Evolutionary conservation across 768 basidiomycete species (phyloP).

Genomic region (Clavaria fumosa): DNA sequence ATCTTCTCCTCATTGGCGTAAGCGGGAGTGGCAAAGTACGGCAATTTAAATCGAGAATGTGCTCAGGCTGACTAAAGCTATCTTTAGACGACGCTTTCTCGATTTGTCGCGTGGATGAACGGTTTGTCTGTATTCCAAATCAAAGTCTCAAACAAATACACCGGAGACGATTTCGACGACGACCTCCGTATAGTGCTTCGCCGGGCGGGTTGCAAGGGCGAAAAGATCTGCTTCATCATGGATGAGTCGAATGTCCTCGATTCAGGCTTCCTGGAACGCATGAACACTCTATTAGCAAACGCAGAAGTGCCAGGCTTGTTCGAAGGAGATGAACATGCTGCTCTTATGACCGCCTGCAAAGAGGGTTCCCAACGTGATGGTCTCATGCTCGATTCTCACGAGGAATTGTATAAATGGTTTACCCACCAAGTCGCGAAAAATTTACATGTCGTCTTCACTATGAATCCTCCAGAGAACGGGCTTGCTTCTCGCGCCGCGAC

Average conservation of each 20-base stretch:
- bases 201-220: conserved; percentile 92
- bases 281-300: conserved; percentile 98
- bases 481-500: conserved; percentile 92
- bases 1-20: conserved; percentile 90
- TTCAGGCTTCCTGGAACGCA: conserved; percentile 97
- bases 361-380: conserved; percentile 99
- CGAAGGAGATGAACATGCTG: conserved; percentile 97
- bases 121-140: conserved; percentile 98
- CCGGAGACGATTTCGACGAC: conserved; percentile 96
- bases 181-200: conserved; percentile 91
- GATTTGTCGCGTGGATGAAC: conserved; percentile 99
- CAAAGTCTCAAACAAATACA: conserved; percentile 99
- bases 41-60: background rate
- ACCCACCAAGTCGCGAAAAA: conserved; percentile 97
- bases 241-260: conserved; percentile 99
- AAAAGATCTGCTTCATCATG: conserved; percentile 99
- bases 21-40: conserved; percentile 95
- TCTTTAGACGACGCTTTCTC: conserved; percentile 80
- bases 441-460: conserved; percentile 96
- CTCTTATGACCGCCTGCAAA: conserved; percentile 98
- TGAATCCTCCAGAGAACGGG: conserved; percentile 96
- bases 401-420: conserved; percentile 97
- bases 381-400: conserved; percentile 93
- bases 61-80: conserved; percentile 10
- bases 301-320: conserved; percentile 99